phyloP scores from a whole-genome alignment of 2,329 filamentous ascomycete species.

The Cladophialophora exuberans region DNA sequence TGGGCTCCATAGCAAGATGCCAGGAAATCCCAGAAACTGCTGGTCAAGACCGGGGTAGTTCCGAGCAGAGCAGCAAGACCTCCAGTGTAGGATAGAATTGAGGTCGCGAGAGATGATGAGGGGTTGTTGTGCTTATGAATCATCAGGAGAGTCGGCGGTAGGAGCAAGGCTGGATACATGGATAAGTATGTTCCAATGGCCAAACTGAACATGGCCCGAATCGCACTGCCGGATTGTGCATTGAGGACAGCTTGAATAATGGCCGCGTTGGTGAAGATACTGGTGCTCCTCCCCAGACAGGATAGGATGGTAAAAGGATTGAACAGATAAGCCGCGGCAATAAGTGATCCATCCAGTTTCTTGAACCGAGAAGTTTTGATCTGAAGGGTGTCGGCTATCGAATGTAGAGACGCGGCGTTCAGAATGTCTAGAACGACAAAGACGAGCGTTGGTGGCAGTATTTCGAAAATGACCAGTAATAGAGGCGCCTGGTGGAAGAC shows the following conservation, averaged over 20 bases:
- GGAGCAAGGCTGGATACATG: conserved; percentile 85
- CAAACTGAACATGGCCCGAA: conserved; percentile 80
- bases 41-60: conserved; percentile 58
- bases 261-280: conserved; percentile 84
- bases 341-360: conserved; percentile 24
- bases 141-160: conserved; percentile 76
- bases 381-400: conserved; percentile 62
- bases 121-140: conserved; percentile 37
- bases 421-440: conserved; percentile 82
- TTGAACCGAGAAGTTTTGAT: conserved; percentile 30
- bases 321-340: conserved; percentile 73
- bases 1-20: conserved; percentile 90
- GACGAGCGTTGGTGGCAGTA: conserved; percentile 81
- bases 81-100: conserved; percentile 33
- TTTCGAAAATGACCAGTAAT: conserved; percentile 85
- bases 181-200: conserved; percentile 89
- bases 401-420: conserved; percentile 76
- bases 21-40: conserved; percentile 83
- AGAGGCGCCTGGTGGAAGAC: conserved; percentile 84
- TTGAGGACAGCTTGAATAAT: conserved; percentile 82
- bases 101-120: conserved; percentile 27
- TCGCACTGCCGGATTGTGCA: conserved; percentile 72
- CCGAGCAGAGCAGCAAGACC: conserved; percentile 25
- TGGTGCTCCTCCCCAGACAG: conserved; percentile 86
- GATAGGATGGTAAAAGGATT: conserved; percentile 93